These are phyloP conservation scores for Pyricularia grisea DNA, from an alignment of 2,329 filamentous ascomycete species.

Conservation along the genomic window DNA sequence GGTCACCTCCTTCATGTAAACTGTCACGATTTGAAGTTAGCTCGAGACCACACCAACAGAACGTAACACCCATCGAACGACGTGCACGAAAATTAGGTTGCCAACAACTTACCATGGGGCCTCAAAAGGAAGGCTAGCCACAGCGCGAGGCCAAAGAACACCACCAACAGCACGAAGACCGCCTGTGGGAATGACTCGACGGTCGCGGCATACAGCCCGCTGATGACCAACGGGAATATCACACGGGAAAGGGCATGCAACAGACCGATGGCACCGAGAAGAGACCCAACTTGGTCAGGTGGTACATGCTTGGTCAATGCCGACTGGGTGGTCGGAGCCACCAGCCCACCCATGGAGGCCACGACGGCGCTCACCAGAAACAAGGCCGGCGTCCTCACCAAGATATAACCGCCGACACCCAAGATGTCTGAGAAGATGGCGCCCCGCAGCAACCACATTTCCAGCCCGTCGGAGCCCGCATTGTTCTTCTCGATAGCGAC, in stretches of 20 bases:
- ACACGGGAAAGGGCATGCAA: conserved; percentile 76
- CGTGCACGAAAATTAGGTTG: neutral
- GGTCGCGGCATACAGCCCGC: conserved; percentile 74
- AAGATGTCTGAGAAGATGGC: conserved; percentile 68
- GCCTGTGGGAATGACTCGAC: conserved; percentile 71
- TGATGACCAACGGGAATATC: conserved; percentile 73
- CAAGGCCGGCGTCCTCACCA: conserved; percentile 49
- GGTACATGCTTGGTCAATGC: conserved; percentile 88
- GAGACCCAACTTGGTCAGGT: conserved; percentile 67
- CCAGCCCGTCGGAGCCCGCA: conserved; percentile 65
- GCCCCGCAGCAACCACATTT: conserved; percentile 66
- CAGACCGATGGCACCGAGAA: conserved; percentile 82
- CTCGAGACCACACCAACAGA: neutral
- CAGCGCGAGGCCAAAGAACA: conserved; percentile 58
- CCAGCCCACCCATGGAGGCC: conserved; percentile 73
- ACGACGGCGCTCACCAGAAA: conserved; percentile 67
- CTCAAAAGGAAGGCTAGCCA: conserved; percentile 60
- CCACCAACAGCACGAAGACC: conserved; percentile 67
- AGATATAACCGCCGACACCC: conserved; percentile 66
- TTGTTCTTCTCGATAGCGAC: conserved; percentile 31
- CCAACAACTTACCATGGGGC: conserved; percentile 56
- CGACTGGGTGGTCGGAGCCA: conserved; percentile 74
- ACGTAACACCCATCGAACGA: neutral
- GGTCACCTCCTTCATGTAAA: conserved; percentile 2
- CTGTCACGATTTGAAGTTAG: neutral